These are phyloP conservation scores for Ogataea paraovalis DNA, from an alignment of 805 yeast genomes.

Conservation along the genomic window DNA sequence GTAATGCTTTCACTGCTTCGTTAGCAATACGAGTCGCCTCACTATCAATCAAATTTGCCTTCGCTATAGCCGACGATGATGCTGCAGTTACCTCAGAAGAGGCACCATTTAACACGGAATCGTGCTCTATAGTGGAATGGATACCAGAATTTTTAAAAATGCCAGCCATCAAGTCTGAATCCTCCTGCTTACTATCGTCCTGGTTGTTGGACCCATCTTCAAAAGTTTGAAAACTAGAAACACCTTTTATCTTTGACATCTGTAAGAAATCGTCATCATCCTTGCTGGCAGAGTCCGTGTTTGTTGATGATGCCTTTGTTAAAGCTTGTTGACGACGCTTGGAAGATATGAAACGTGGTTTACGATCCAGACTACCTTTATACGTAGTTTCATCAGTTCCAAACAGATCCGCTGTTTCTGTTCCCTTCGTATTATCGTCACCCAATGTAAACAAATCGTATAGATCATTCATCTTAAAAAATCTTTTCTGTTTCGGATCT, in stretches of 20 bases:
- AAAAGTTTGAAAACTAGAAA: constrained; percentile 64
- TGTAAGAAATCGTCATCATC: constrained; percentile 63
- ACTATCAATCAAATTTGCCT: constrained; percentile 49
- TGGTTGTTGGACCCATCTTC: constrained; percentile 47
- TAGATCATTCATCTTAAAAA: constrained; percentile 87
- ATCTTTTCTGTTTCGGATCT: constrained; percentile 91
- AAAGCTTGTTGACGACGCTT: background rate
- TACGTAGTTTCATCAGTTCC: constrained; percentile 41
- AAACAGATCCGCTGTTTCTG: constrained; percentile 66
- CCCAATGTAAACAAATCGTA: constrained; percentile 87
- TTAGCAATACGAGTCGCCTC: constrained; percentile 60
- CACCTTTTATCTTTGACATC: constrained; percentile 65
- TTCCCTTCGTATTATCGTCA: constrained; percentile 61
- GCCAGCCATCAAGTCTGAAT: constrained; percentile 67
- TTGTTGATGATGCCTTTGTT: constrained; percentile 3
- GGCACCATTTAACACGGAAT: constrained; percentile 53
- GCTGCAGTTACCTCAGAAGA: background rate
- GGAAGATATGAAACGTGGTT: constrained; percentile 27
- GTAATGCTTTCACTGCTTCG: constrained; percentile 59
- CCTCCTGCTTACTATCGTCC: constrained; percentile 39
- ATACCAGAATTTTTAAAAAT: constrained; percentile 62
- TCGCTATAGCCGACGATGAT: constrained; percentile 29
- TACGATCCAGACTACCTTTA: constrained; percentile 33
- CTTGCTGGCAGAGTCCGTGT: constrained; percentile 15
- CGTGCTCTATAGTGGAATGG: constrained; percentile 76